Evolutionary conservation across 208 protist species (phyloP).

Genomic region (Crithidia bombi): DNA sequence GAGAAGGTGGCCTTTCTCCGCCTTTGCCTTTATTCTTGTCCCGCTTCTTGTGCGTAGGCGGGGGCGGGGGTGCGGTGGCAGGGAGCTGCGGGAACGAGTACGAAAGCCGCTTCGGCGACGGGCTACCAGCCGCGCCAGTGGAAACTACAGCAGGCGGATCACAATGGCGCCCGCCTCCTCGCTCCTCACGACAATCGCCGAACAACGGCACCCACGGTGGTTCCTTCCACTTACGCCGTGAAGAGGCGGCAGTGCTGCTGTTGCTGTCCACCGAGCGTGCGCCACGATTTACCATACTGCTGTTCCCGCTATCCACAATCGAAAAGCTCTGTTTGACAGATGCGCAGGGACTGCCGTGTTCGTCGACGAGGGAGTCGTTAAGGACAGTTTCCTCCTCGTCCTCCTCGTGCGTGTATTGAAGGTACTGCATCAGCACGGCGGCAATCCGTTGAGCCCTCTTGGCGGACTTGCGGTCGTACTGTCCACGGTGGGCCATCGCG

Average conservation of each 20-base stretch:
- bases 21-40: too few species aligned
- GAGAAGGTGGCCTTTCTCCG: too few species aligned
- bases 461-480: constrained; percentile 18
- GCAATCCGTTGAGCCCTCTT: constrained; percentile 28
- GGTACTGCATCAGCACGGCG: constrained; percentile 32
- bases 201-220: constrained; percentile 21
- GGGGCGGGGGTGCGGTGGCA: neutral
- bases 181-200: neutral
- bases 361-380: constrained; percentile 8
- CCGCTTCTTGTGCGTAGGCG: neutral
- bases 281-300: neutral
- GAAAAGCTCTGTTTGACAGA: neutral
- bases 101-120: neutral
- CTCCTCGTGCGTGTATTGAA: constrained; percentile 23
- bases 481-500: constrained; percentile 19
- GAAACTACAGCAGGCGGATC: neutral
- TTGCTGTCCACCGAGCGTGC: neutral
- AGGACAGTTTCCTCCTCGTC: constrained; percentile 6
- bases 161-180: neutral
- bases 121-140: neutral
- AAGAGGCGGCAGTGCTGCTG: neutral
- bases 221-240: neutral
- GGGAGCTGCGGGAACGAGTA: constrained; percentile 8
- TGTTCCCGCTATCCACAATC: neutral
- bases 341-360: neutral